These are phyloP conservation scores for Phaeosphaeriaceae sp. DNA, from an alignment of 2,329 filamentous ascomycete genomes.

Conservation along the genomic window DNA sequence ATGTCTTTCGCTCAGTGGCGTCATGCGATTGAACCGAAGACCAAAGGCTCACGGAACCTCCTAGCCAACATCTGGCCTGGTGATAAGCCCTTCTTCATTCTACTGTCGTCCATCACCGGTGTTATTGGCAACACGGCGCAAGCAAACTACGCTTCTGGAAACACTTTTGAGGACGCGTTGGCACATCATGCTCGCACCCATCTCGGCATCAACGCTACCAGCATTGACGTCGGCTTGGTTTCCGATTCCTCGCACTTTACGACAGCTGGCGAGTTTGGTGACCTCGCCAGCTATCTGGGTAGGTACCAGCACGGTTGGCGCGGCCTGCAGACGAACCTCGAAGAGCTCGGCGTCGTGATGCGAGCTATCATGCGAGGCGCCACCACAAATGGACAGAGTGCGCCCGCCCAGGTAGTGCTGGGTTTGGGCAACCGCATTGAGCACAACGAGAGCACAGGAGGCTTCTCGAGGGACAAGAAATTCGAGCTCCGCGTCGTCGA, in stretches of 20 bases:
- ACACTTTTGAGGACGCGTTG: background rate
- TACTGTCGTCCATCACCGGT: background rate
- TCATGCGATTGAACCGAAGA: background rate
- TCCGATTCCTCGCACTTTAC: background rate
- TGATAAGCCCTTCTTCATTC: background rate
- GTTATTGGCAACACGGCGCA: background rate
- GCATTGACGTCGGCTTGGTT: slow-evolving; percentile 1
- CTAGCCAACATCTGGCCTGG: background rate
- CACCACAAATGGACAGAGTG: background rate
- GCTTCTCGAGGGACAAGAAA: background rate
- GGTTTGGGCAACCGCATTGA: background rate
- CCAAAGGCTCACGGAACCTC: background rate
- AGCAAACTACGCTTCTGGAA: slow-evolving; percentile 1
- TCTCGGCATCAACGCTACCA: background rate
- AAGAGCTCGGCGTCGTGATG: slow-evolving; percentile 1
- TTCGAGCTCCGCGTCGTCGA: background rate
- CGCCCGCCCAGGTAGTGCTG: background rate
- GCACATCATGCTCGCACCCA: background rate
- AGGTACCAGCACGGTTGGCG: background rate
- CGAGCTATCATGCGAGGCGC: background rate
- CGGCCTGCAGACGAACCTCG: background rate
- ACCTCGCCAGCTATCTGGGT: background rate
- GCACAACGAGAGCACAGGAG: background rate
- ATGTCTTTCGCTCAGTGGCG: background rate
- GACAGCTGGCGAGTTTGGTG: background rate